phyloP scores from a whole-genome alignment of 139 green algal genomes.

The Trebouxia sp. region DNA sequence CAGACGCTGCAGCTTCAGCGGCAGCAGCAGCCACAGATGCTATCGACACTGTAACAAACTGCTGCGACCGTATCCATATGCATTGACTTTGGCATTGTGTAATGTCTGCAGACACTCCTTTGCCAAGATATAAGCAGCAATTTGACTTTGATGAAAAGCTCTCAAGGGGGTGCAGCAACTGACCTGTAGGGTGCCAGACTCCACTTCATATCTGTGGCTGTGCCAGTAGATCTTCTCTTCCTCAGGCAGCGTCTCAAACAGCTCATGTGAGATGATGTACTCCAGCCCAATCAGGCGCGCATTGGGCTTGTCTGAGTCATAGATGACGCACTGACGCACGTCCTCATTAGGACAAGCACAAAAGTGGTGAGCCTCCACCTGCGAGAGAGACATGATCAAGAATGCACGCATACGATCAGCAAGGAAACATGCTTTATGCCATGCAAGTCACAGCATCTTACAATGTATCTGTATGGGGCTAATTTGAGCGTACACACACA shows the following conservation, averaged over 20 bases:
- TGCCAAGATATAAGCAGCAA: too few relatives aligned
- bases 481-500: too few relatives aligned
- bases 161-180: neutral
- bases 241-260: slow-evolving; percentile 66
- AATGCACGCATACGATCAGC: neutral
- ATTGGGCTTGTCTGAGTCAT: slow-evolving; percentile 44
- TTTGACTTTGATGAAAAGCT: too few relatives aligned
- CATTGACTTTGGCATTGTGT: too few relatives aligned
- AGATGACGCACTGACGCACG: slow-evolving; percentile 75
- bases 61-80: too few relatives aligned
- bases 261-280: slow-evolving; percentile 70
- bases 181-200: slow-evolving; percentile 48
- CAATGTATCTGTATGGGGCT: too few relatives aligned
- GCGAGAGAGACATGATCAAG: neutral
- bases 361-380: slow-evolving; percentile 76
- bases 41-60: too few relatives aligned
- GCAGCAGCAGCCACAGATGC: too few relatives aligned
- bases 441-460: too few relatives aligned
- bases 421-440: neutral
- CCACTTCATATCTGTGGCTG: slow-evolving; percentile 76
- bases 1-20: too few relatives aligned
- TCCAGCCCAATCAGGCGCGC: slow-evolving; percentile 74
- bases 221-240: slow-evolving; percentile 83
- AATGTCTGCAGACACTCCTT: too few relatives aligned
- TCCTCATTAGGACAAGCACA: slow-evolving; percentile 68